These are phyloP conservation scores for Paraphoma sp. DNA, from an alignment of 2,329 filamentous ascomycete genomes.

Conservation along the genomic window DNA sequence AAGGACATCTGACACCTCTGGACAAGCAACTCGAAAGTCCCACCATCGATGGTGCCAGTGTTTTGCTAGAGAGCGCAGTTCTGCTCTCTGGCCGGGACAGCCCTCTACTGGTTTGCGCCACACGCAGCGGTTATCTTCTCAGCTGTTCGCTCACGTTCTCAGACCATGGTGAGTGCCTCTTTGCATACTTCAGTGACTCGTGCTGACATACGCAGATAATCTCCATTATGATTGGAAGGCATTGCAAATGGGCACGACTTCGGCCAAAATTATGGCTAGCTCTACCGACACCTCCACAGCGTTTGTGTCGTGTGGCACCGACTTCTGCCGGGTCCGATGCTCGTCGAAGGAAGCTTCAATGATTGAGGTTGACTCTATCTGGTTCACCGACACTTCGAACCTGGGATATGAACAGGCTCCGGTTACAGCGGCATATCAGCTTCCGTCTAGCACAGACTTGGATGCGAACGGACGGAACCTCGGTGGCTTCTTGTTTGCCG, in stretches of 20 bases:
- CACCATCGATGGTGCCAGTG: slow-evolving; percentile 8
- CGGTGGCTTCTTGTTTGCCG: slow-evolving; percentile 55
- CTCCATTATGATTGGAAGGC: slow-evolving; percentile 11
- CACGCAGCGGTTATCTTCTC: slow-evolving; percentile 44
- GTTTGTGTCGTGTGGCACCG: slow-evolving; percentile 48
- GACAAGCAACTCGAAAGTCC: slow-evolving; percentile 18
- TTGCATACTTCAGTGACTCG: neutral
- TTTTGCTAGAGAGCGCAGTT: slow-evolving; percentile 40
- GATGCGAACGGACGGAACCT: slow-evolving; percentile 48
- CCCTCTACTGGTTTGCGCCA: slow-evolving; percentile 41
- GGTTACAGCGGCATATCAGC: slow-evolving; percentile 41
- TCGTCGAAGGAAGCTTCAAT: slow-evolving; percentile 4
- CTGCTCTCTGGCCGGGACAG: slow-evolving; percentile 16
- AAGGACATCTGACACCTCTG: slow-evolving; percentile 7
- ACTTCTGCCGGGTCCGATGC: slow-evolving; percentile 44
- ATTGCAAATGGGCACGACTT: slow-evolving; percentile 35
- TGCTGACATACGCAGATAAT: slow-evolving; percentile 8
- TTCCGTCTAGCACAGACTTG: slow-evolving; percentile 28
- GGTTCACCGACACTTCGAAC: slow-evolving; percentile 42
- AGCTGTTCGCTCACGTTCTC: slow-evolving; percentile 11
- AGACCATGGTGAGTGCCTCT: slow-evolving; percentile 10
- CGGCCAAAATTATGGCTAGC: slow-evolving; percentile 30
- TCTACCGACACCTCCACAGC: slow-evolving; percentile 32
- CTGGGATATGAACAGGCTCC: slow-evolving; percentile 38
- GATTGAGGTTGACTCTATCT: slow-evolving; percentile 44